Conservation (phyloP, 2,329 filamentous ascomycete genomes). For the Eurotiales sp. region DNA sequence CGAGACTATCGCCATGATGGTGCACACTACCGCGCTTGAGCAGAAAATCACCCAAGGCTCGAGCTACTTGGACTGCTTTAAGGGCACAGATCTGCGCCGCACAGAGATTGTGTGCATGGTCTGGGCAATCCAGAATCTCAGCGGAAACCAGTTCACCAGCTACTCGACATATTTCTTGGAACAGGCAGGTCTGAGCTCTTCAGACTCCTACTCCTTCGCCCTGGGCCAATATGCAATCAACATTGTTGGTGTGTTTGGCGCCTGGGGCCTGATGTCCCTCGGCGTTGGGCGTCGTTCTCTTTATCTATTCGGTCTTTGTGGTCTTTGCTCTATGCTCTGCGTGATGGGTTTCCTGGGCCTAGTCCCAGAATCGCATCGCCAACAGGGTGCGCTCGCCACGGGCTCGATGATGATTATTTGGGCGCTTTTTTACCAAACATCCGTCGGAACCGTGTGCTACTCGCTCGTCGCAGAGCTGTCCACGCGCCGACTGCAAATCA, state of each 20-base stretch:
- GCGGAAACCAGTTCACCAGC: slow-evolving; percentile 61
- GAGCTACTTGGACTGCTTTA: slow-evolving; percentile 79
- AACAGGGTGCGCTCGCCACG: slow-evolving; percentile 67
- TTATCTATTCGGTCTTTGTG: slow-evolving; percentile 71
- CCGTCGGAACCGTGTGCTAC: slow-evolving; percentile 86
- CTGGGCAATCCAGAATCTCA: slow-evolving; percentile 63
- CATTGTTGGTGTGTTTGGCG: slow-evolving; percentile 75
- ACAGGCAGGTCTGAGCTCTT: slow-evolving; percentile 51
- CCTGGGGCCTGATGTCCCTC: slow-evolving; percentile 74
- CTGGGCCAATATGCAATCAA: slow-evolving; percentile 63
- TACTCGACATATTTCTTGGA: slow-evolving; percentile 61
- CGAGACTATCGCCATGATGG: slow-evolving; percentile 88
- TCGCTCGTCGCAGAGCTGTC: slow-evolving; percentile 83
- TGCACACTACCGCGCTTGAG: slow-evolving; percentile 79
- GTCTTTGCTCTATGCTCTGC: slow-evolving; percentile 71
- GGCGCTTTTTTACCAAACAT: slow-evolving; percentile 80
- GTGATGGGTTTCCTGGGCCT: slow-evolving; percentile 81
- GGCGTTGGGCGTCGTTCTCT: slow-evolving; percentile 72
- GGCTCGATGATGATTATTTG: slow-evolving; percentile 82
- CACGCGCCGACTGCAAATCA: slow-evolving; percentile 78
- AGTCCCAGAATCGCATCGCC: slow-evolving; percentile 57
- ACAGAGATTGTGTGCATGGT: slow-evolving; percentile 69
- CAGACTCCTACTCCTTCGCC: slow-evolving; percentile 53
- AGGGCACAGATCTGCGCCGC: slow-evolving; percentile 69
- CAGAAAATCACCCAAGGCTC: slow-evolving; percentile 69